Percentiles rank a stretch among this genome's conserved stretches.
These are phyloP conservation scores for Heritiera littoralis DNA, from an alignment of 345 rosid species.

Conservation along the genomic window DNA sequence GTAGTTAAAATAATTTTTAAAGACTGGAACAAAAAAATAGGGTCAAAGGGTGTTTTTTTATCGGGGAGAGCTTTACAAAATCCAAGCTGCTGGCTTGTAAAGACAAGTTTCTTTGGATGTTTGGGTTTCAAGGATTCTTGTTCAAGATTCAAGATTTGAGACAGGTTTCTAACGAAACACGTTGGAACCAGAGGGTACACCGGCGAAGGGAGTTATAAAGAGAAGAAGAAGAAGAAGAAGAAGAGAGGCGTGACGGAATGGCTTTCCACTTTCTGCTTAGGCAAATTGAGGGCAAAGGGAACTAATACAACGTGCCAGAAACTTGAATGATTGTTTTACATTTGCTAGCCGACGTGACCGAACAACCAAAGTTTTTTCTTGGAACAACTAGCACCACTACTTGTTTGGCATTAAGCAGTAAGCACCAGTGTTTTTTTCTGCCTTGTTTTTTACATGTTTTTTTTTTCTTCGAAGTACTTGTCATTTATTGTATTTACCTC, in stretches of 20 bases:
- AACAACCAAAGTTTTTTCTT: not conserved
- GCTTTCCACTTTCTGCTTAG: not conserved
- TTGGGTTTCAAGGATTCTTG: not conserved
- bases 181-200: not conserved
- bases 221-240: not conserved
- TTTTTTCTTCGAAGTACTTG: too few relatives aligned
- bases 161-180: not conserved
- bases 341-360: not conserved
- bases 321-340: not conserved
- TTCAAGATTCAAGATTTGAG: not conserved
- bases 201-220: not conserved
- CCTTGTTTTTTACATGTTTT: too few relatives aligned
- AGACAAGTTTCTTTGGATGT: not conserved
- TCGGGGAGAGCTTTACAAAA: not conserved
- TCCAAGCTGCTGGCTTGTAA: not conserved
- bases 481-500: too few relatives aligned
- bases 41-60: not conserved
- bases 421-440: not conserved
- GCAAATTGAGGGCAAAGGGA: not conserved
- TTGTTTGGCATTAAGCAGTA: not conserved
- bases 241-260: conserved; percentile 8
- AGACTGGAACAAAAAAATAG: too few relatives aligned
- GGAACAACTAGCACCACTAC: not conserved
- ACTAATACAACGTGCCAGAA: not conserved
- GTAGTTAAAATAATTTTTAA: too few relatives aligned